These are phyloP conservation scores for Podila clonocystis DNA, from an alignment of 192 early-diverging fungal genomes.

Conservation along the genomic window DNA sequence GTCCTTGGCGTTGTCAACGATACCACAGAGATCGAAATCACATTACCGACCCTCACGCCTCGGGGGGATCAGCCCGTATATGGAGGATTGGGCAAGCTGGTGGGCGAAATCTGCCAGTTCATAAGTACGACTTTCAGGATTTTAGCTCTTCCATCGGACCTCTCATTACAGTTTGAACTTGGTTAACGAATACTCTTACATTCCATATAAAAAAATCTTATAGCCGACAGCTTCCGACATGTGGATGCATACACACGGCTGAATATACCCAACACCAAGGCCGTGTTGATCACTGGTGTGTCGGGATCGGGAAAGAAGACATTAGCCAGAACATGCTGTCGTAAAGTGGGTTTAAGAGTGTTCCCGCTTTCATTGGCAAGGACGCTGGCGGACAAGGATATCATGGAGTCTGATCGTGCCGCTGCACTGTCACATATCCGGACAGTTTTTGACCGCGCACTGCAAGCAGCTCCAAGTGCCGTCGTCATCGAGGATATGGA, in stretches of 20 bases:
- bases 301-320: constrained; percentile 58
- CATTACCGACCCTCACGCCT: background rate
- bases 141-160: background rate
- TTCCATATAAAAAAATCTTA: background rate
- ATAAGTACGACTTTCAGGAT: constrained; percentile 13
- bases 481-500: constrained; percentile 64
- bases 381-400: constrained; percentile 26
- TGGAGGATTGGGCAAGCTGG: constrained; percentile 16
- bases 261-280: constrained; percentile 53
- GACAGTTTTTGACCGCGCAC: constrained; percentile 52
- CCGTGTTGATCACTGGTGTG: constrained; percentile 55
- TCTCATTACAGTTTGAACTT: background rate
- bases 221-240: constrained; percentile 26
- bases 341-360: constrained; percentile 4
- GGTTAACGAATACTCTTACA: background rate
- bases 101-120: constrained; percentile 19
- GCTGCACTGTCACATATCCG: constrained; percentile 14
- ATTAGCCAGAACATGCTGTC: constrained; percentile 7
- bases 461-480: constrained; percentile 55
- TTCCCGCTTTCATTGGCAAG: constrained; percentile 40
- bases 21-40: constrained; percentile 9
- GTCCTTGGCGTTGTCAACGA: constrained; percentile 13
- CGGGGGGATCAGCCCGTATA: background rate
- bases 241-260: constrained; percentile 32
- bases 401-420: constrained; percentile 35